Conservation (phyloP, 2,329 filamentous ascomycete genomes). For the Emmonsiellopsis sp. region DNA sequence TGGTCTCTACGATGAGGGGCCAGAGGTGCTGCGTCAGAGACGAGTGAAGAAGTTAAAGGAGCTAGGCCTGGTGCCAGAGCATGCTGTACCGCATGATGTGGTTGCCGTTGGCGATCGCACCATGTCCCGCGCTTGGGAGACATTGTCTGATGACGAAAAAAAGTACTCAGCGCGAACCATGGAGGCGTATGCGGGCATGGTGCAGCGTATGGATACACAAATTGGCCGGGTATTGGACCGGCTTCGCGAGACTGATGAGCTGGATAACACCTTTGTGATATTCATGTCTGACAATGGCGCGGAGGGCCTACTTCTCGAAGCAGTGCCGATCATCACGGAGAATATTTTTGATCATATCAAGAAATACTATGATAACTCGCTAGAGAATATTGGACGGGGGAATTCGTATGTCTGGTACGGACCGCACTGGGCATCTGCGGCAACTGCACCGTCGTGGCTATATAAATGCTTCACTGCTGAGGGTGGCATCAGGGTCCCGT, state of each 20-base stretch:
- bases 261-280: slow-evolving; percentile 55
- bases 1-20: slow-evolving; percentile 52
- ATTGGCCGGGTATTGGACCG: slow-evolving; percentile 51
- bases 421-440: slow-evolving; percentile 46
- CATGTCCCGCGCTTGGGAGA: slow-evolving; percentile 36
- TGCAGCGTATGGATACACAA: slow-evolving; percentile 52
- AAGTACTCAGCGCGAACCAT: slow-evolving; percentile 41
- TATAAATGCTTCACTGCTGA: slow-evolving; percentile 43
- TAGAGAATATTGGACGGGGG: slow-evolving; percentile 49
- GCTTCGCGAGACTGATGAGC: slow-evolving; percentile 45
- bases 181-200: slow-evolving; percentile 57
- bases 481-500: slow-evolving; percentile 45
- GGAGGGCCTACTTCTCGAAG: slow-evolving; percentile 50
- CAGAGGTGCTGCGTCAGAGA: slow-evolving; percentile 44
- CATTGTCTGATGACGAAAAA: slow-evolving; percentile 28
- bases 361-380: slow-evolving; percentile 49
- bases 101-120: slow-evolving; percentile 35
- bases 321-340: slow-evolving; percentile 47
- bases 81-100: slow-evolving; percentile 33
- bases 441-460: slow-evolving; percentile 41
- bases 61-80: slow-evolving; percentile 44
- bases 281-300: slow-evolving; percentile 58
- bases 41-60: slow-evolving; percentile 48
- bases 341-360: slow-evolving; percentile 45
- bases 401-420: slow-evolving; percentile 55